Base-by-base conservation (phyloP, 768 basidiomycete genomes). In the Fistulinella prunicolor region DNA sequence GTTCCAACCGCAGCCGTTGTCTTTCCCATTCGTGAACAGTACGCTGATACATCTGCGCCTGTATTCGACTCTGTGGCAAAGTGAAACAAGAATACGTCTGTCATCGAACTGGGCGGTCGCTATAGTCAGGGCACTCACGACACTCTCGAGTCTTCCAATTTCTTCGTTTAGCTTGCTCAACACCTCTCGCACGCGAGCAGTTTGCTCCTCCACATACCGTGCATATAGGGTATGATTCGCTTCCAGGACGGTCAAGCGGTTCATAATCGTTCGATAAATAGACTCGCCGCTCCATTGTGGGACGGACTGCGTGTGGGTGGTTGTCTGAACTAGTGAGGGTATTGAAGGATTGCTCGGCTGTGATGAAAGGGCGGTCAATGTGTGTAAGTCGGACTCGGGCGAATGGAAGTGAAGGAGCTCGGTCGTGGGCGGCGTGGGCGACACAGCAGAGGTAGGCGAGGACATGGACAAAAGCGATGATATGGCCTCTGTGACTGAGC, bases 181-280 rank as follows among this genome's bases (percentile, higher is more conserved):
- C 40, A 90, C 77, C 29, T 87, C 85, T 5, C 90, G 73, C 17
- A 96, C 78, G 24, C 82, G 80, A 13, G 76, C 66, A 0, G 84
- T 87, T 60, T 98, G 95, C 61, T 94, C 92, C 57, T 94, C 93
- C 12, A 96, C 83, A 62, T 96, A 98, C 16, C 82, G 68, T 19
- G 83, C 78, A 37, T 90, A 86, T 4, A 97, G 74, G 0, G 90
- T 90, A 40, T 93, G 87, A 57, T 94, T 96, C 9, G 79, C 78
- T 66, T 98, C 94, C 13, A 98, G 77, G 6, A 82, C 80, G 3
- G 81, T 80, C 10, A 99, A 76, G 7, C 94, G 85, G 57, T 96
- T 95, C 83, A 94, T 94, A 56, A 98, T 99, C 12, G 86, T 90
- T 8, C 93, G 86, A 59, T 96, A 98, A 55, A 99, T 94, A 2